Percentiles rank a stretch among this genome's conserved stretches.
Evolutionary conservation across 1,139 yeast genomes (phyloP).

Genomic region (Hansenula lynferdii): DNA sequence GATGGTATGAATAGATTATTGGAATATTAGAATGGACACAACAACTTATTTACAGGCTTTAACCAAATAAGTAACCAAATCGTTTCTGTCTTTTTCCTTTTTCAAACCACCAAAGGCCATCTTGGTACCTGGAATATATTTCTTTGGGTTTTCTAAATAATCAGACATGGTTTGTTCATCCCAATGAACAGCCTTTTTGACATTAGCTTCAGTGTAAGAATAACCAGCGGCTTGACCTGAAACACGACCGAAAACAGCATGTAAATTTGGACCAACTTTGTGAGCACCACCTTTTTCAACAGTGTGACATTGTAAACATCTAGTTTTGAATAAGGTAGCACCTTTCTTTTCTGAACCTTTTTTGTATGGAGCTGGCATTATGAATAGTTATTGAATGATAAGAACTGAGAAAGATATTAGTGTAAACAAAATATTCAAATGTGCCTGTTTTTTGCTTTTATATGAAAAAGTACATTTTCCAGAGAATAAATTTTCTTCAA

Average conservation of each 20-base stretch:
- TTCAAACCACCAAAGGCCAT: conserved; percentile 99
- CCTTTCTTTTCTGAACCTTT: conserved; percentile 92
- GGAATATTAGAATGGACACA: neutral
- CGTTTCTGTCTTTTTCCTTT: conserved; percentile 99
- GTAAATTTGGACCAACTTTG: conserved; percentile 99
- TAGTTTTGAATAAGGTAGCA: conserved; percentile 96
- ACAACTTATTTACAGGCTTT: conserved; percentile 61
- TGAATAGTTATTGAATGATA: neutral
- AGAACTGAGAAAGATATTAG: too few species aligned
- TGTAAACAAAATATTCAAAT: neutral
- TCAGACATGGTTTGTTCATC: conserved; percentile 83
- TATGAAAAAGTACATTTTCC: conserved; percentile 1
- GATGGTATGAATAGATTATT: too few species aligned
- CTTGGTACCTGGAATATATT: conserved; percentile 99
- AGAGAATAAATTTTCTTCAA: neutral
- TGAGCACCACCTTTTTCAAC: conserved; percentile 93
- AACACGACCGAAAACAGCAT: conserved; percentile 88
- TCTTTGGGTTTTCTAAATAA: conserved; percentile 99
- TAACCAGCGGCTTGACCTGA: conserved; percentile 92
- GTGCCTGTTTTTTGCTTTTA: conserved; percentile 1
- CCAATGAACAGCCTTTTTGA: conserved; percentile 93
- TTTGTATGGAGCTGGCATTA: conserved; percentile 28
- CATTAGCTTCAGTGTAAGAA: conserved; percentile 98
- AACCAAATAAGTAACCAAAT: conserved; percentile 85
- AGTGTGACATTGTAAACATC: conserved; percentile 99